Evolutionary conservation across 768 basidiomycete genomes (phyloP), one percentile per base, ranked within the genome.

Genomic region (Auricularia sp.): DNA sequence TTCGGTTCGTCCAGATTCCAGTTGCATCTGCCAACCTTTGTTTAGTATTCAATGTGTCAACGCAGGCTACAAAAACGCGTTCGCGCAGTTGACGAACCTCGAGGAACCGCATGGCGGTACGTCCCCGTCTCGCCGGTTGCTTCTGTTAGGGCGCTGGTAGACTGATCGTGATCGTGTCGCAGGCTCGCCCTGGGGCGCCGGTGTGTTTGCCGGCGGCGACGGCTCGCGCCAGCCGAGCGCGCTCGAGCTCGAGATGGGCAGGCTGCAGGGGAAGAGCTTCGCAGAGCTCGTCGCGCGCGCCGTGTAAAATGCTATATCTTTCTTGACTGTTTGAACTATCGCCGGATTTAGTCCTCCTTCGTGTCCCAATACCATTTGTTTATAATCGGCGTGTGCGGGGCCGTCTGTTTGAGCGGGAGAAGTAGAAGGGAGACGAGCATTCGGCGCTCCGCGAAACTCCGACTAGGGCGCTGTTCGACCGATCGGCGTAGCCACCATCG

Each of bases 111-210:
- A 62, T 63, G 36, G 66, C 66, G 24, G 67, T 62, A 54, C 1
- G 61, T 29, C 13, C 39, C 39, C 39, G 13, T 42, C 14, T 63
- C 24, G 62, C 18, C 36, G 34, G 29, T 42, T 45, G 39, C 14
- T 14, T 34, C 65, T 51, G n/a, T 62, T 29, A n/a, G 7, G 16
- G 29, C 45, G 58, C 1, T 51, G 14, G 35, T 14, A 58, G 29
- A 33, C 44, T 14, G 5, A 61, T 18, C 59, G 34, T 14, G 5
- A 61, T 18, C 59, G 34, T 63, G 11, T 62, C 62, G 33, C 37
- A 86, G 88, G 88, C 14, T 87, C 87, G 18, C 83, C 90, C 24
- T 92, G 85, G 83, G 91, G 90, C 51, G 87, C 90, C 33, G 88
- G 87, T 24, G 86, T 86, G 8, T 80, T 81, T 66, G 80, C 85